These are phyloP conservation scores for Abortiporus biennis DNA, from an alignment of 1,284 basidiomycete genomes.

Conservation along the genomic window DNA sequence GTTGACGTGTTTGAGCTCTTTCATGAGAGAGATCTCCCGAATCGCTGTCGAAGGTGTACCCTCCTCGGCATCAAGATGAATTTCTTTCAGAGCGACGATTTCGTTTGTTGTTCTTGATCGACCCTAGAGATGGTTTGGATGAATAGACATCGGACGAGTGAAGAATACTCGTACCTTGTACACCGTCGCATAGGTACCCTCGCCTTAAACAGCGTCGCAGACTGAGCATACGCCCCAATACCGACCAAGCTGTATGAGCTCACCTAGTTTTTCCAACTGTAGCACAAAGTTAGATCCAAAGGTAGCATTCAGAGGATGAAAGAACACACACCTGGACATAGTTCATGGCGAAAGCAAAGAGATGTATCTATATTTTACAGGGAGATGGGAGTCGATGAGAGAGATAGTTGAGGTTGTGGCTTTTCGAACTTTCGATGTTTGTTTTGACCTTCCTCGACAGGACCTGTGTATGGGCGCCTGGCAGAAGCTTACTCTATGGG, in stretches of 20 bases:
- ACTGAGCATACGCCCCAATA: not conserved
- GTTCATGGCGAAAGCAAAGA: slow-evolving; percentile 36
- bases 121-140: slow-evolving; percentile 43
- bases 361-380: no score
- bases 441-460: no score
- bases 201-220: slow-evolving; percentile 37
- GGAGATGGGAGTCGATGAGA: no score
- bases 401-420: no score
- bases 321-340: slow-evolving; percentile 56
- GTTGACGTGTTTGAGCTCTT: slow-evolving; percentile 93
- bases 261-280: slow-evolving; percentile 83
- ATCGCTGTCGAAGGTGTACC: slow-evolving; percentile 94
- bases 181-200: slow-evolving; percentile 86
- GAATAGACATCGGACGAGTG: slow-evolving; percentile 3
- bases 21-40: slow-evolving; percentile 94
- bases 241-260: slow-evolving; percentile 12
- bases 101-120: slow-evolving; percentile 84
- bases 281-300: slow-evolving; percentile 13
- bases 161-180: slow-evolving; percentile 62
- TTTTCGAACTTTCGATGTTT: no score
- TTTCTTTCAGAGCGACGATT: slow-evolving; percentile 89
- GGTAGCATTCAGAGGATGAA: not conserved
- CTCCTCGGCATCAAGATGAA: slow-evolving; percentile 93
- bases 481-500: not conserved
- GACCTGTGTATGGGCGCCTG: no score